phyloP scores from a whole-genome alignment of 306 rosid species.

The Vigna angularis region DNA sequence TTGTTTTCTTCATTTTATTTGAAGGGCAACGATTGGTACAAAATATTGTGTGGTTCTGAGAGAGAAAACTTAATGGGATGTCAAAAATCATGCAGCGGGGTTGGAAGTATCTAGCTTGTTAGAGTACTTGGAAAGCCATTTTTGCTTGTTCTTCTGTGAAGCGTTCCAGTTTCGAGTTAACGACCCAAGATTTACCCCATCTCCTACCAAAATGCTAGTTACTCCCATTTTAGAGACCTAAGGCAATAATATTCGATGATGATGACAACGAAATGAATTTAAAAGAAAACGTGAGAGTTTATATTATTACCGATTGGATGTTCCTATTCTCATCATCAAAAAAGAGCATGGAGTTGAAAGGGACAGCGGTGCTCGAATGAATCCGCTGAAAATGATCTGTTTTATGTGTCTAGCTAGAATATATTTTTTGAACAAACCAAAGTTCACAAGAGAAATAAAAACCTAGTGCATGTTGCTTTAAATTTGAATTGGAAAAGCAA shows the following conservation, averaged over 20 bases:
- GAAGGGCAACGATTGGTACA: not conserved
- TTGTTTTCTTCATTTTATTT: not conserved
- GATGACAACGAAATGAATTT: not conserved
- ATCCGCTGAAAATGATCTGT: no score
- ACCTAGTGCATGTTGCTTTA: no score
- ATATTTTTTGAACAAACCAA: no score
- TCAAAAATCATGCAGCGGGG: conserved; percentile 37
- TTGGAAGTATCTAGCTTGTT: conserved; percentile 51
- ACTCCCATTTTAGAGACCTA: conserved; percentile 95
- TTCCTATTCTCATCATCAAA: no score
- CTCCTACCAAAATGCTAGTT: conserved; percentile 76
- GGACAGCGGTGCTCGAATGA: no score
- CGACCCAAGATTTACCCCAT: conserved; percentile 82
- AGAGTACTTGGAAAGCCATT: conserved; percentile 61
- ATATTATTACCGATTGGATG: no score
- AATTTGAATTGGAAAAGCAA: no score
- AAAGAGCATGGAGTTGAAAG: no score
- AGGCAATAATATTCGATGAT: not conserved
- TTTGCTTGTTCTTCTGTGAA: conserved; percentile 77
- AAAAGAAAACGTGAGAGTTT: no score
- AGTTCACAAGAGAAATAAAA: no score
- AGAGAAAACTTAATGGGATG: conserved; percentile 37
- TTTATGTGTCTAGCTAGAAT: no score
- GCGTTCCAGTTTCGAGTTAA: conserved; percentile 66
- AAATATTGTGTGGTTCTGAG: not conserved